Conservation (phyloP, 331 rosid species). For the Telfairia occidentalis region DNA sequence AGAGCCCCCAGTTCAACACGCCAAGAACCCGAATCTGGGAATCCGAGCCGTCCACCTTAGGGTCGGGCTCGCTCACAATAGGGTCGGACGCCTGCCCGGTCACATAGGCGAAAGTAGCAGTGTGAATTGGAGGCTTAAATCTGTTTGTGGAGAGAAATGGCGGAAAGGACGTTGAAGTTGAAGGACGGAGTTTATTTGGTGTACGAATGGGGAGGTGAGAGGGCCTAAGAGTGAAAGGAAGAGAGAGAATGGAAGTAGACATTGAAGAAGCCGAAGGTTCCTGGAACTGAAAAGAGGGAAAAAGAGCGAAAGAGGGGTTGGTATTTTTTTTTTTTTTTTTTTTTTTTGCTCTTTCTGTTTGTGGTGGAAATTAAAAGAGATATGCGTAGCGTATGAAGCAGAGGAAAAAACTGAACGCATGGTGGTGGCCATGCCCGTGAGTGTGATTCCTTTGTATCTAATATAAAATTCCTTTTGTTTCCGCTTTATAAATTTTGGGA, state of each 20-base stretch:
- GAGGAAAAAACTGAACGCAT: too few species aligned
- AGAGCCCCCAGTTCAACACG: conserved; percentile 41
- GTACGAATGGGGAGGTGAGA: conserved; percentile 12
- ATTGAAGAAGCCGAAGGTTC: conserved; percentile 10
- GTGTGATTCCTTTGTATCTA: too few species aligned
- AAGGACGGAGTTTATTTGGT: conserved; percentile 10
- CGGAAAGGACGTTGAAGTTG: conserved; percentile 10
- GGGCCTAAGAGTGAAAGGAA: conserved; percentile 12
- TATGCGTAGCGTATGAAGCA: too few species aligned
- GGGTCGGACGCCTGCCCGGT: conserved; percentile 80
- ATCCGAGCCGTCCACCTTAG: conserved; percentile 25
- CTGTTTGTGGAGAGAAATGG: not conserved
- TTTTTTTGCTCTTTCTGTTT: too few species aligned
- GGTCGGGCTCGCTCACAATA: conserved; percentile 34
- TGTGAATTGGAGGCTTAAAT: not conserved
- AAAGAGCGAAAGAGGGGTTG: too few species aligned
- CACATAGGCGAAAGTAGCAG: conserved; percentile 45
- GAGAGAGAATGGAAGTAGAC: conserved; percentile 26
- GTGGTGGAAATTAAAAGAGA: too few species aligned
- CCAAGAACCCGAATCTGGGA: conserved; percentile 14
- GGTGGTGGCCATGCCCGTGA: too few species aligned
- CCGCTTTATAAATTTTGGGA: too few species aligned
- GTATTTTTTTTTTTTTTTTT: too few species aligned
- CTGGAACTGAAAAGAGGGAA: too few species aligned
- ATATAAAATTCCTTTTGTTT: too few species aligned